Base-by-base conservation (phyloP, 1,284 basidiomycete species). In the Neolentinus lepideus region DNA sequence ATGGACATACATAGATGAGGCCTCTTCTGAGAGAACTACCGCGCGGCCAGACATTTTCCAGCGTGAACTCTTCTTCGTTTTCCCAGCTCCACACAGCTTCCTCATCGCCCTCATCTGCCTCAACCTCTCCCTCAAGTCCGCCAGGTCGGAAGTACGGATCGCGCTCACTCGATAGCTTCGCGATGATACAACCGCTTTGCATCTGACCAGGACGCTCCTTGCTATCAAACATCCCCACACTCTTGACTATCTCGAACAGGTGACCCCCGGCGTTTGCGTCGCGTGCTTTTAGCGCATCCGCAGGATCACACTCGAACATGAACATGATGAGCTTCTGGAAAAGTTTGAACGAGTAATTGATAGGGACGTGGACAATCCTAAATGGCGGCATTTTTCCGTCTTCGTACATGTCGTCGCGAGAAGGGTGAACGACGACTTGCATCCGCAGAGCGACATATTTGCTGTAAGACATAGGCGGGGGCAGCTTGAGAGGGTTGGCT, bases 341-440 rank as follows among this genome's bases (percentile, higher is more conserved):
- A 60, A 86, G 85, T 1, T 77, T 73, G 61, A 90, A 83, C 0
- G 82, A 85, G 63, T 87, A 89, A 63, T 76, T 84, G 26, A 81
- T 70, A 0, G 88, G 88, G 3, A 88, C 83, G 59, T 87, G 85
- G 3, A 82, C 80, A 56, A 86, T 70, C 52, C 86, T 79, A 61
- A 80, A 80, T 75, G 11, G 79, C 79, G 4, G 83, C 77, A 57
- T 52, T 60, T 21, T 66, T 48, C 31, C 36, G 24, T 21, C 24
- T 54, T 19, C 10, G 33, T 54, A 33, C 9, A 24, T 4, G 33
- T 22, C 24, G 6, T 16, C 27, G 21, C 33, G 33, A 22, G 6
- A 19, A 16, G 21, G 19, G 22, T 25, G 35, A 25, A 3, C 21
- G 33, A 83, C 67, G 56, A 85, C 70, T 66, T 88, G 86, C 61